Evolutionary conservation across 441 rosid species (phyloP).

Genomic region (Adansonia rubrostipa): DNA sequence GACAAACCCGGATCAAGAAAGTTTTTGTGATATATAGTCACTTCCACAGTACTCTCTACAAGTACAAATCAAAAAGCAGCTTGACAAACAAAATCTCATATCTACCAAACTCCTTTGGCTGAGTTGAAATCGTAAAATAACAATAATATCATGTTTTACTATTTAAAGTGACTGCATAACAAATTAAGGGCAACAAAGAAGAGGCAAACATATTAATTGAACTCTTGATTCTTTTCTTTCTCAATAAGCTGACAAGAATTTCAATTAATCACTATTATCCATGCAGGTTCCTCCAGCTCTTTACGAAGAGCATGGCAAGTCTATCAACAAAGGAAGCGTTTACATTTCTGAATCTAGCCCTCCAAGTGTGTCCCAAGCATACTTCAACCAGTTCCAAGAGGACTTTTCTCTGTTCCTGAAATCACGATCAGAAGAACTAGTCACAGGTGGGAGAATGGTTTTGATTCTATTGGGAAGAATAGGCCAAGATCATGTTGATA

Average conservation of each 20-base stretch:
- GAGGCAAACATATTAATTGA: no score
- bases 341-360: slow-evolving; percentile 69
- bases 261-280: not conserved
- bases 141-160: no score
- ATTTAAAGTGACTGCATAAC: no score
- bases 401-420: slow-evolving; percentile 70
- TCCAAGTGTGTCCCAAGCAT: slow-evolving; percentile 63
- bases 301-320: slow-evolving; percentile 63
- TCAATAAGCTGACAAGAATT: not conserved
- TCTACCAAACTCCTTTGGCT: not conserved
- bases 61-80: slow-evolving; percentile 1
- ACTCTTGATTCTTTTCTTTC: no score
- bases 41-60: not conserved
- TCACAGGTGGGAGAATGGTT: slow-evolving; percentile 64
- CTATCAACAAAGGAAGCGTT: slow-evolving; percentile 69
- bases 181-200: no score
- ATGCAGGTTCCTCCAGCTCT: slow-evolving; percentile 68
- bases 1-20: not conserved
- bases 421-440: slow-evolving; percentile 61
- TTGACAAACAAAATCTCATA: not conserved
- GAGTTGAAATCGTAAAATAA: no score
- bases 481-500: slow-evolving; percentile 62
- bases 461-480: slow-evolving; percentile 68
- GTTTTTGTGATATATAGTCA: not conserved
- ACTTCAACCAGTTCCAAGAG: slow-evolving; percentile 63